phyloP scores from a whole-genome alignment of 345 rosid species.

The Anastatica hierochuntica region DNA sequence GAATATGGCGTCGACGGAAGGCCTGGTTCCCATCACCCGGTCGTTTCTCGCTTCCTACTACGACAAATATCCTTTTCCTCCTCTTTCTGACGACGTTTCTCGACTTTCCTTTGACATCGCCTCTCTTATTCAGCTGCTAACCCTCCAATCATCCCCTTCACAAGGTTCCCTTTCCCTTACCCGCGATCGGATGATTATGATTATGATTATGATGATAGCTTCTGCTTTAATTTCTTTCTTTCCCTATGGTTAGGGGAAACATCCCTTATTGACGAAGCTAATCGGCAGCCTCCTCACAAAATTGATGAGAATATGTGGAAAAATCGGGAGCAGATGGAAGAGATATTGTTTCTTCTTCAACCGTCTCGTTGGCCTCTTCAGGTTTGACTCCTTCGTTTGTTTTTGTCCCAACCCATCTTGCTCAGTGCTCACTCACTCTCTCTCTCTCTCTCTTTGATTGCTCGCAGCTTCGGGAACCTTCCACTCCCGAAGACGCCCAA shows the following conservation, averaged over 20 bases:
- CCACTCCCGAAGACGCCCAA: slow-evolving; percentile 41
- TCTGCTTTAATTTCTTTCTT: background rate
- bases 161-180: slow-evolving; percentile 36
- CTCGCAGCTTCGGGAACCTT: slow-evolving; percentile 59
- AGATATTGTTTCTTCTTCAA: slow-evolving; percentile 62
- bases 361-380: slow-evolving; percentile 53
- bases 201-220: no score
- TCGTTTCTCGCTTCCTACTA: slow-evolving; percentile 67
- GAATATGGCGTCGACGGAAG: slow-evolving; percentile 69
- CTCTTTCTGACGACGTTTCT: slow-evolving; percentile 65
- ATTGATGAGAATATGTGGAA: slow-evolving; percentile 98
- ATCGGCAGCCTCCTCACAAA: slow-evolving; percentile 62
- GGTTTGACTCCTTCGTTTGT: slow-evolving; percentile 27
- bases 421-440: no score
- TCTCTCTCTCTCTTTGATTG: background rate
- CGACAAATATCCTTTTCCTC: slow-evolving; percentile 58
- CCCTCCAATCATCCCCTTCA: slow-evolving; percentile 42
- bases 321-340: slow-evolving; percentile 85
- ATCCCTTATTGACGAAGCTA: slow-evolving; percentile 48
- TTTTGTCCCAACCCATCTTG: background rate
- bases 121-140: slow-evolving; percentile 43
- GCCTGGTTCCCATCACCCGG: slow-evolving; percentile 81
- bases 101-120: slow-evolving; percentile 58
- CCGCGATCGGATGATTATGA: no score
- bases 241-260: slow-evolving; percentile 66